Conservation (phyloP, 176 grass and related monocot species). For the Eragrostis nindensis region DNA sequence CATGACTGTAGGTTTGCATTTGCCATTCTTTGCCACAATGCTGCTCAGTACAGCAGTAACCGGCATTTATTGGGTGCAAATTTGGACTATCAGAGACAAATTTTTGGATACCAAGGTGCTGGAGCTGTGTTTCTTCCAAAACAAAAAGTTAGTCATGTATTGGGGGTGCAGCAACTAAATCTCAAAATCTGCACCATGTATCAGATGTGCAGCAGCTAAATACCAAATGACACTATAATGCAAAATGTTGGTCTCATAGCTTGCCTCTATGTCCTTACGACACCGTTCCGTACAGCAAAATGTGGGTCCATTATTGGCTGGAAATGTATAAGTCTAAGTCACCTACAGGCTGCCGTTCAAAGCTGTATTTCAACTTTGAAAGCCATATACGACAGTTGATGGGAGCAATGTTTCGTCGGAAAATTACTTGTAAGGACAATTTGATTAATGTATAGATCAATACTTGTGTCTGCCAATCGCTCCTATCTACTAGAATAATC, state of each 20-base stretch:
- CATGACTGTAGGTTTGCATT: not conserved
- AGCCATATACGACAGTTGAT: not conserved
- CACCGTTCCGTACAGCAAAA: not conserved
- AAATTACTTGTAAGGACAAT: constrained; percentile 11
- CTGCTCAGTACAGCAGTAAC: not conserved
- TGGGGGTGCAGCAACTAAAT: not conserved
- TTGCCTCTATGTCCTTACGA: not conserved
- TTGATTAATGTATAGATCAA: not conserved
- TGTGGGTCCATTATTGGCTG: not conserved
- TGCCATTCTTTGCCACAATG: constrained; percentile 6
- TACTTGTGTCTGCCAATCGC: not conserved
- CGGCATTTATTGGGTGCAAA: not conserved
- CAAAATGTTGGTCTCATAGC: not conserved
- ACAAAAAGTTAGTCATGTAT: not conserved
- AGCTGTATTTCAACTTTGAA: constrained; percentile 11
- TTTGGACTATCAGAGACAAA: not conserved
- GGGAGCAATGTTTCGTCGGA: not conserved
- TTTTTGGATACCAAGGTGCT: constrained; percentile 19
- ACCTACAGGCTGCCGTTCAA: constrained; percentile 2
- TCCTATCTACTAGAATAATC: not conserved
- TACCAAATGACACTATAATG: constrained; percentile 1
- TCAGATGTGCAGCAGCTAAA: constrained; percentile 4
- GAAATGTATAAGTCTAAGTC: not conserved
- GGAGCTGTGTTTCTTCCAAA: not conserved
- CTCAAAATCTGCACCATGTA: not conserved